These are phyloP conservation scores for Citrus australasica DNA, from an alignment of 345 rosid genomes.

Conservation along the genomic window DNA sequence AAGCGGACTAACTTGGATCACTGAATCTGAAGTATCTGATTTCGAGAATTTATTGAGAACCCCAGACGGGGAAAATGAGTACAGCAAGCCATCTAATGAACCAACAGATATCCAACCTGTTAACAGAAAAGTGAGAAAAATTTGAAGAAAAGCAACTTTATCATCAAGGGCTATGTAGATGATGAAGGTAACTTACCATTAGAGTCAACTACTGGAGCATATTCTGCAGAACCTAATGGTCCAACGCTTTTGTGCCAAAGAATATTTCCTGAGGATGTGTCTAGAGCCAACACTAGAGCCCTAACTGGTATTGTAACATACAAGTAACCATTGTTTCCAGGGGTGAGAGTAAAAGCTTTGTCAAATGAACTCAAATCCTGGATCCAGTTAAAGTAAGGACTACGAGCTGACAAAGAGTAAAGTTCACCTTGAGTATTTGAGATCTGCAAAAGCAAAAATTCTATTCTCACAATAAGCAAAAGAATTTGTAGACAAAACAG, in stretches of 20 bases:
- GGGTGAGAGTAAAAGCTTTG: constrained; percentile 50
- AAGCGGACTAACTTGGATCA: constrained; percentile 55
- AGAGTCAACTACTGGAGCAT: constrained; percentile 55
- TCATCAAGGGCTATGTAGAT: neutral
- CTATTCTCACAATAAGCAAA: neutral
- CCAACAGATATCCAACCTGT: constrained; percentile 82
- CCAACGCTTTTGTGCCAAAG: constrained; percentile 69
- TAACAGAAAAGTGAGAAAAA: neutral
- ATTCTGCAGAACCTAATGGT: constrained; percentile 47
- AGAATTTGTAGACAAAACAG: neutral
- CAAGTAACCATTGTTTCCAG: constrained; percentile 72
- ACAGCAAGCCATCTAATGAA: constrained; percentile 77
- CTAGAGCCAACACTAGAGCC: constrained; percentile 56
- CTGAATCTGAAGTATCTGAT: constrained; percentile 33
- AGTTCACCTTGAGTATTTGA: constrained; percentile 73
- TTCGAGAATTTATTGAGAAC: constrained; percentile 46
- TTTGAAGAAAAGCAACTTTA: neutral
- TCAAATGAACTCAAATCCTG: constrained; percentile 66
- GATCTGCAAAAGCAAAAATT: constrained; percentile 40
- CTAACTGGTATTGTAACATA: constrained; percentile 54
- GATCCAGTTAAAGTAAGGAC: constrained; percentile 66
- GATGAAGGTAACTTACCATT: constrained; percentile 39
- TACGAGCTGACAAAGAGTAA: constrained; percentile 68
- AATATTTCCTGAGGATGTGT: constrained; percentile 61
- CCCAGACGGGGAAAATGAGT: constrained; percentile 78